Evolutionary conservation across 345 rosid species (phyloP).

Genomic region (Gynandropsis gynandra): DNA sequence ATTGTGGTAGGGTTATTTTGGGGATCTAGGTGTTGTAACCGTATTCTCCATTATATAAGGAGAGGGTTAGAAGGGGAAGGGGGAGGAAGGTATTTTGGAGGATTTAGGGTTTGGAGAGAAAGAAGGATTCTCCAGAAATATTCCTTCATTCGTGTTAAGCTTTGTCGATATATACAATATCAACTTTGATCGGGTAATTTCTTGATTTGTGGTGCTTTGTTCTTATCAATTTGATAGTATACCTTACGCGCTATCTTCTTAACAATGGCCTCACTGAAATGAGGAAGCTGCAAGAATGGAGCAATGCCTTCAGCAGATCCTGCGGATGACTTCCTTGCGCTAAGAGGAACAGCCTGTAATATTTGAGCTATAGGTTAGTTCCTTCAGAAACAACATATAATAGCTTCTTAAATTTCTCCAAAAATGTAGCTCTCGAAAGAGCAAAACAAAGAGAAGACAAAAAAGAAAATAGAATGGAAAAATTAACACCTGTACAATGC

Average conservation of each 20-base stretch:
- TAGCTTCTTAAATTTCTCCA: constrained; percentile 13
- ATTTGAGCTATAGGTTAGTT: constrained; percentile 12
- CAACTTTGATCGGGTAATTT: too few species aligned
- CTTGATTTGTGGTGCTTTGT: too few species aligned
- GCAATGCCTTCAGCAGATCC: constrained; percentile 87
- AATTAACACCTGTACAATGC: constrained; percentile 75
- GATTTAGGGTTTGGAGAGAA: too few species aligned
- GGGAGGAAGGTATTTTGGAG: too few species aligned
- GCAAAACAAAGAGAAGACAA: constrained; percentile 4
- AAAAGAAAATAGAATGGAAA: not conserved
- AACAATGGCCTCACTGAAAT: constrained; percentile 68
- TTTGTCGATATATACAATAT: too few species aligned
- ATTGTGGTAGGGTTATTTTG: too few species aligned
- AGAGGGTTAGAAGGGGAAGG: too few species aligned
- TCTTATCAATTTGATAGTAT: constrained; percentile 18
- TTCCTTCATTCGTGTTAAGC: too few species aligned
- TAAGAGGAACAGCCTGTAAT: constrained; percentile 91
- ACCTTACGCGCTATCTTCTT: constrained; percentile 95
- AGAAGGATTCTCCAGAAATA: too few species aligned
- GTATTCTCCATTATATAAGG: too few species aligned
- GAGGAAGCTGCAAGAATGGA: constrained; percentile 92
- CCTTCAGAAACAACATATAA: constrained; percentile 13
- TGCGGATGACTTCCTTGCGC: constrained; percentile 83
- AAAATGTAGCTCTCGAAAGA: constrained; percentile 1
- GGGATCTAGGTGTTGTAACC: too few species aligned